Percentiles rank a stretch among this genome's conserved stretches.
These are phyloP conservation scores for Uromyces viciae-fabae DNA, from an alignment of 1,284 basidiomycete genomes.

Conservation along the genomic window DNA sequence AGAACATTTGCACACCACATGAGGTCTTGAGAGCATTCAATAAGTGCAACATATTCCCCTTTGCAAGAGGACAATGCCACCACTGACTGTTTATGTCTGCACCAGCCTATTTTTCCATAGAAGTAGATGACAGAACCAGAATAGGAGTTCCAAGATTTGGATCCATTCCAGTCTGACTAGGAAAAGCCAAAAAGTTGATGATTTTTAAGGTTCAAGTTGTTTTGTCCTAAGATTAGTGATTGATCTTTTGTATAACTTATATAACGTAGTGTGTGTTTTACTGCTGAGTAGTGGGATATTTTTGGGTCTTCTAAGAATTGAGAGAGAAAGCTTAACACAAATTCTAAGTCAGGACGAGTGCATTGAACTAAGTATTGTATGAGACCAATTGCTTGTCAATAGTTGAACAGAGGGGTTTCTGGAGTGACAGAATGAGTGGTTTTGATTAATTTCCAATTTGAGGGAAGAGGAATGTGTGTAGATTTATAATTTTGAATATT, in stretches of 20 bases:
- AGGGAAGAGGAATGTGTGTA: too few relatives aligned
- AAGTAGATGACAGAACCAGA: not conserved
- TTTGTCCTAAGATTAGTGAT: not conserved
- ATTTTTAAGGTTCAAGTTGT: not conserved
- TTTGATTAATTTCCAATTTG: too few relatives aligned
- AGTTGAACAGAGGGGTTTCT: not conserved
- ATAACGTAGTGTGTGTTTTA: not conserved
- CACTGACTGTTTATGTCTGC: not conserved
- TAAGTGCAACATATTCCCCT: not conserved
- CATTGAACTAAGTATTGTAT: slow-evolving; percentile 26
- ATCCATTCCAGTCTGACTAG: not conserved
- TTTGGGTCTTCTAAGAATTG: not conserved
- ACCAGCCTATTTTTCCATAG: not conserved
- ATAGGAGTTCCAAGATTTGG: not conserved
- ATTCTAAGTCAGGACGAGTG: slow-evolving; percentile 18
- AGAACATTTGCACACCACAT: not conserved
- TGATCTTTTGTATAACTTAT: not conserved
- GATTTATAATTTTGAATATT: too few relatives aligned
- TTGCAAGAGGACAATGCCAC: not conserved
- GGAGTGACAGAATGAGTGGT: too few relatives aligned
- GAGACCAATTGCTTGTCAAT: not conserved
- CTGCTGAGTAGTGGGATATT: not conserved
- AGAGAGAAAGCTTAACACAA: not conserved
- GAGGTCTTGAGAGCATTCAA: not conserved
- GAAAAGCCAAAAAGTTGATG: not conserved